Evolutionary conservation across 805 yeast species (phyloP).

Genomic region (Candida bentonensis): DNA sequence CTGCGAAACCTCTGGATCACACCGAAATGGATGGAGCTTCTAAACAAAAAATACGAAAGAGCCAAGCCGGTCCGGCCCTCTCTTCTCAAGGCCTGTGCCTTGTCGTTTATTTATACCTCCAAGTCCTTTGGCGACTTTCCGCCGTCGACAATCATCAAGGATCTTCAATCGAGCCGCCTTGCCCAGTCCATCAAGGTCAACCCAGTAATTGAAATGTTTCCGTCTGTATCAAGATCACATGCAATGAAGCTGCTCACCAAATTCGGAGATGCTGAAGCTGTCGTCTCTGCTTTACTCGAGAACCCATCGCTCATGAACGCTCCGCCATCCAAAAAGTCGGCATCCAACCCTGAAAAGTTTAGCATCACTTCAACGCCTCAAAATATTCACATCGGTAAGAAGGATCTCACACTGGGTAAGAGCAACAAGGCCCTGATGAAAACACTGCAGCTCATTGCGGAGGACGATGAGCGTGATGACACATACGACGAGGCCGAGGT

Average conservation of each 20-base stretch:
- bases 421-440: not conserved
- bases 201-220: not conserved
- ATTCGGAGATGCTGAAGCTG: not conserved
- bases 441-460: conserved; percentile 16
- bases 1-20: too few species aligned
- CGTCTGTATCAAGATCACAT: not conserved
- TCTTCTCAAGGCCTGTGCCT: conserved; percentile 4
- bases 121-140: not conserved
- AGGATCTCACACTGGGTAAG: not conserved
- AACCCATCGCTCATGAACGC: not conserved
- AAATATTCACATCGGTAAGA: not conserved
- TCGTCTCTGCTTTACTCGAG: not conserved
- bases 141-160: not conserved
- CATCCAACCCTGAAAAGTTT: not conserved
- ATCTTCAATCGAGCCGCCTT: not conserved
- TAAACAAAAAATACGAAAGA: not conserved
- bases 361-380: not conserved
- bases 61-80: conserved; percentile 1
- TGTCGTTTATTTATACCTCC: not conserved
- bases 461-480: conserved; percentile 80
- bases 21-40: not conserved
- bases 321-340: not conserved
- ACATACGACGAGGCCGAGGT: conserved; percentile 23
- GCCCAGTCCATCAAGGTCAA: not conserved
- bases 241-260: not conserved